Evolutionary conservation across 306 rosid genomes (phyloP), one percentile per base, ranked within the genome.

Genomic region (Vigna unguiculata): DNA sequence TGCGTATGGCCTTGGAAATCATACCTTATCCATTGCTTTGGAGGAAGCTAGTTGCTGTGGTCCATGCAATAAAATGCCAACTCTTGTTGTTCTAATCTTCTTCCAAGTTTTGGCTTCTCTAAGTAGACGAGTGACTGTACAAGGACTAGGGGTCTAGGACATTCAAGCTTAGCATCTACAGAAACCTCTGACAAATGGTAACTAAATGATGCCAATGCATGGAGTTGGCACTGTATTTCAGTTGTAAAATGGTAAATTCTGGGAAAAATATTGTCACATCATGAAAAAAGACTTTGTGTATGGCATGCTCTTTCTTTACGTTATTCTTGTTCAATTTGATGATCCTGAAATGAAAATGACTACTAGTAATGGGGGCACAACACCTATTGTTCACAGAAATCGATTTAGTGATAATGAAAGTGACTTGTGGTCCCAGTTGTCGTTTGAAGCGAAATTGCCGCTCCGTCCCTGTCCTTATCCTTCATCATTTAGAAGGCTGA

Each of bases 21-120:
- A 40, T 78, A 32, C 68, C 66, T 70, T 82, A 71, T 76, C 74
- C 48, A 21, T 62, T 82, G 40, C 69, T 20, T 41, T 61, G 52
- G 40, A 71, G 9, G 48, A 15, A 51, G 46, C 78, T 61, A 30
- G 30, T 32, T 22, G 36, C 38, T 55, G 65, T 46, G 71, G 78
- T 25, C 71, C 75, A 75, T 40, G 25, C 17, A 60, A 24, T 8
- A 49, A 28, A 49, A 22, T 59, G 28, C 11, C 16, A 15, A 15
- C 9, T 14, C 0, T 15, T 6, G 66, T 59, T 59, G 8, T 28
- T 15, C 21, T 28, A 25, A 15, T 59, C 41, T 28, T 59, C 41
- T 28, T 59, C 13, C 3, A 28, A 59, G 64, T 28, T 25, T 24
- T 58, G 38, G 30, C 38, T 17, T 52, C 28, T 1, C 14, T 52